phyloP scores from a whole-genome alignment of 2,329 filamentous ascomycete genomes.

The Mycosphaerella sp. region DNA sequence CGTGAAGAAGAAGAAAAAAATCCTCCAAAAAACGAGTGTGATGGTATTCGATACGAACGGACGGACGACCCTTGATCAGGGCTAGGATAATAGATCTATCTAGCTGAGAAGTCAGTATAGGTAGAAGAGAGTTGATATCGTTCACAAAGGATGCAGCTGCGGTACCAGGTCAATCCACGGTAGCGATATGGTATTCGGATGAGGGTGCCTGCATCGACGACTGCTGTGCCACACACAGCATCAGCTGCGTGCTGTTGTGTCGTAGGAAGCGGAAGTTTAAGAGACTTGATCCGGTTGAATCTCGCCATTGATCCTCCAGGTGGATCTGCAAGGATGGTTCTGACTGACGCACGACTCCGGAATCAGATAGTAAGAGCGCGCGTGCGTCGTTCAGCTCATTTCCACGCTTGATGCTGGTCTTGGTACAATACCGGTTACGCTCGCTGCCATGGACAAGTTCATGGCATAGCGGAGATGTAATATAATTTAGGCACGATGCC shows the following conservation, averaged over 20 bases:
- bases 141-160: background rate
- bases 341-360: background rate
- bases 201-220: background rate
- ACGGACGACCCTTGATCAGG: no score
- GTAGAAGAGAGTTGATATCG: background rate
- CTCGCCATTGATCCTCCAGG: conserved; percentile 3
- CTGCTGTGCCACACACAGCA: background rate
- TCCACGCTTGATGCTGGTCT: background rate
- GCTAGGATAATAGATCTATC: background rate
- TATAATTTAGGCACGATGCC: no score
- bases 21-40: conserved; percentile 4
- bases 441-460: no score
- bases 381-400: background rate
- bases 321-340: background rate
- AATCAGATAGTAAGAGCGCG: background rate
- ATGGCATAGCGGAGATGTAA: no score
- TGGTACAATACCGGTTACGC: no score
- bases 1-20: background rate
- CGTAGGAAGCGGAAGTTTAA: background rate
- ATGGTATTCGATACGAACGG: background rate
- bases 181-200: background rate
- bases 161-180: background rate
- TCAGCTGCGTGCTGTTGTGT: background rate
- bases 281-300: conserved; percentile 1
- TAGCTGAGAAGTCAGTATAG: background rate